phyloP scores from a whole-genome alignment of 2,329 filamentous ascomycete genomes.

The Ceratocystis huliohia region DNA sequence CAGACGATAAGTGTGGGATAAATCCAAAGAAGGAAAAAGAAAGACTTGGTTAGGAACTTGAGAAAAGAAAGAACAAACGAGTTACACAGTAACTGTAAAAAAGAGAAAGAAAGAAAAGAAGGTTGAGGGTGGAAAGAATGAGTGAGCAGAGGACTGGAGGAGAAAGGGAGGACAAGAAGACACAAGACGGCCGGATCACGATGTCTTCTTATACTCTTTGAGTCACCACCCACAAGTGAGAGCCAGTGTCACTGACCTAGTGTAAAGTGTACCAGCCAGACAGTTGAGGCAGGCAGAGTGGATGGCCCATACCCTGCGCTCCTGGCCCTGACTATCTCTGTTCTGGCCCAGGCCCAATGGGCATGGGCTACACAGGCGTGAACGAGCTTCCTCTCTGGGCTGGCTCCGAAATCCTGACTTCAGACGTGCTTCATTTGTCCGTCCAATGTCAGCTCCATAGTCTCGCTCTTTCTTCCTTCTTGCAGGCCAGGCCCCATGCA shows the following conservation, averaged over 20 bases:
- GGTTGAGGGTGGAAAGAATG: background rate
- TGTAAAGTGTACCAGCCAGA: background rate
- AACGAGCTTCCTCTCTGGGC: slow-evolving; percentile 1
- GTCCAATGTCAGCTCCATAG: background rate
- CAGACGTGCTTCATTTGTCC: background rate
- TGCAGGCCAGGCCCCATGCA: background rate
- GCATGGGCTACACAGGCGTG: background rate
- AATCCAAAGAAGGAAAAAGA: slow-evolving; percentile 9
- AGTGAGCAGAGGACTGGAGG: slow-evolving; percentile 16
- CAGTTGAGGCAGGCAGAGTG: too few species aligned
- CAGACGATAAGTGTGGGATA: background rate
- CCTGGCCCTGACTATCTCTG: background rate
- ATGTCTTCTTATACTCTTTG: slow-evolving; percentile 10
- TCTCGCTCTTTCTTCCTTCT: background rate
- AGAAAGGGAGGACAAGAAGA: slow-evolving; percentile 4
- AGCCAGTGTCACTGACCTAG: background rate
- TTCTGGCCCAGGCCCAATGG: background rate
- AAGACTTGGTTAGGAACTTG: background rate
- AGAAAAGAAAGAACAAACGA: background rate
- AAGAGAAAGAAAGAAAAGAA: background rate
- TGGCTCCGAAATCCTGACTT: background rate
- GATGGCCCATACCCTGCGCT: background rate
- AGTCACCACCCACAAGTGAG: background rate
- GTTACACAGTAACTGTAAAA: slow-evolving; percentile 7
- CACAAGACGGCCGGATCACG: background rate